phyloP scores from a whole-genome alignment of 2,329 filamentous ascomycete species.

The Stemphylium beticola region DNA sequence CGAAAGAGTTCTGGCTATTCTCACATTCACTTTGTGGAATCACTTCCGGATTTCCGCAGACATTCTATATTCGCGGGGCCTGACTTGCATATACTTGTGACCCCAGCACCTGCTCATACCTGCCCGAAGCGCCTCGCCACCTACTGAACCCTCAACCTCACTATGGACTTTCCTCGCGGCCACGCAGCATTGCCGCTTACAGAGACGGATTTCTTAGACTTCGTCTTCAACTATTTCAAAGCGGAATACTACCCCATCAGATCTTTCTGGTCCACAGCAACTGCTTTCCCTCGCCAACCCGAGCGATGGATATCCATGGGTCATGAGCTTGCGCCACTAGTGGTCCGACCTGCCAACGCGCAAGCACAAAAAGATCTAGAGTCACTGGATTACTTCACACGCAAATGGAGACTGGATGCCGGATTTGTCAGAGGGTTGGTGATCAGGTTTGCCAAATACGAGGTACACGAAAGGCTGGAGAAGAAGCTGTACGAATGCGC shows the following conservation, averaged over 20 bases:
- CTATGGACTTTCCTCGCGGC: constrained; percentile 43
- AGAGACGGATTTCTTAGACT: constrained; percentile 44
- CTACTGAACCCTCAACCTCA: not conserved
- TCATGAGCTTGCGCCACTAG: constrained; percentile 39
- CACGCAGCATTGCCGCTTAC: constrained; percentile 41
- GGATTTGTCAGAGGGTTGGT: constrained; percentile 42
- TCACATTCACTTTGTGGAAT: not conserved
- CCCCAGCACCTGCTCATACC: not conserved
- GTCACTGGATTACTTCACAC: constrained; percentile 40
- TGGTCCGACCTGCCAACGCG: constrained; percentile 43
- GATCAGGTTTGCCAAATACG: constrained; percentile 43
- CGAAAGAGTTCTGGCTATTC: not conserved
- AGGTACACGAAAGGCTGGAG: constrained; percentile 45
- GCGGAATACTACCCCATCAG: constrained; percentile 48
- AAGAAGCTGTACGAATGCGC: constrained; percentile 45
- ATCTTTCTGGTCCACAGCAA: constrained; percentile 45
- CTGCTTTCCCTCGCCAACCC: constrained; percentile 38
- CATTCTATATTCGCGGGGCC: not conserved
- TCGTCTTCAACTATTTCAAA: constrained; percentile 48
- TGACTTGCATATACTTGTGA: constrained; percentile 5
- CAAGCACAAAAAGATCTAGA: constrained; percentile 48
- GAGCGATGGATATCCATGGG: constrained; percentile 44
- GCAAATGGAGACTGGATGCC: constrained; percentile 41
- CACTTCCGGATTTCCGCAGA: not conserved
- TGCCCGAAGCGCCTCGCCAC: constrained; percentile 13